Evolutionary conservation across 1,139 yeast genomes (phyloP).

Genomic region (Taphrina communis): DNA sequence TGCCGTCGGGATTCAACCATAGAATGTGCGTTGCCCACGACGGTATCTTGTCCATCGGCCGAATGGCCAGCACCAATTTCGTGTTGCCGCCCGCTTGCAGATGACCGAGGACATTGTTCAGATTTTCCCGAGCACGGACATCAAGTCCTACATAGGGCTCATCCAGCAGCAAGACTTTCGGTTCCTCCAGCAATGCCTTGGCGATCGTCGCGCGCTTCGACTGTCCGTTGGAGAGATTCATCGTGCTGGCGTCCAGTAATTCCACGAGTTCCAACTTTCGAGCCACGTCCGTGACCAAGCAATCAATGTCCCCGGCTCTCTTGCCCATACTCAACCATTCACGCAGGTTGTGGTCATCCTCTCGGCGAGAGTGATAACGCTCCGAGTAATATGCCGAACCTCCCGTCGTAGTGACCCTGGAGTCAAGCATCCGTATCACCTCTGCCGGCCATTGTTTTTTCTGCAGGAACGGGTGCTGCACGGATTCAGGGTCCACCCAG

Average conservation of each 20-base stretch:
- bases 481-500: constrained; percentile 55
- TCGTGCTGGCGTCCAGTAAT: constrained; percentile 70
- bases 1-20: constrained; percentile 57
- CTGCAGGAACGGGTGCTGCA: constrained; percentile 61
- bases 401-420: constrained; percentile 63
- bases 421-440: constrained; percentile 59
- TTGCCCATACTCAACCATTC: constrained; percentile 56
- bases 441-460: constrained; percentile 57
- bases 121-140: constrained; percentile 67
- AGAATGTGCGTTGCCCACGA: constrained; percentile 72
- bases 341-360: constrained; percentile 76
- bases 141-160: constrained; percentile 90
- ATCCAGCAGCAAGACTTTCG: constrained; percentile 73
- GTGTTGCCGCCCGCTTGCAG: constrained; percentile 51
- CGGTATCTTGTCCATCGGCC: constrained; percentile 78
- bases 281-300: constrained; percentile 47
- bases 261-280: constrained; percentile 62
- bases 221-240: constrained; percentile 91
- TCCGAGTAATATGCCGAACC: constrained; percentile 81
- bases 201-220: constrained; percentile 89
- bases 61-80: constrained; percentile 69
- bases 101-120: constrained; percentile 59
- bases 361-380: constrained; percentile 83
- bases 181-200: constrained; percentile 67
- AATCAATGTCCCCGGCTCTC: neutral